Base-by-base conservation (phyloP, 176 grass and related monocot genomes). In the Carex cristatella region DNA sequence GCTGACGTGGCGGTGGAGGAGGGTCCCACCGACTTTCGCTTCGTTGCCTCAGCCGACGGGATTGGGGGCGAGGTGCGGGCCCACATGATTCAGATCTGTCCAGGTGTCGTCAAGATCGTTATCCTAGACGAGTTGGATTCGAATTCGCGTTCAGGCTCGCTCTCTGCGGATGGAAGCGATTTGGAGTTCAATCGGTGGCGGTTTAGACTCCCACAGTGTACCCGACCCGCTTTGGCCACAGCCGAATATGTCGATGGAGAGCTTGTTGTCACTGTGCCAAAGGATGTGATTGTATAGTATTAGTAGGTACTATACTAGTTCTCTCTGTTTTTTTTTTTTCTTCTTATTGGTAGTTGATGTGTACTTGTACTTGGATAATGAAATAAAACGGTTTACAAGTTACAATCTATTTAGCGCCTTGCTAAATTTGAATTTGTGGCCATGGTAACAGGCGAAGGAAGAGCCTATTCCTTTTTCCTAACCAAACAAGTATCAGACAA, bases 141-240 rank as follows among this genome's bases (percentile, higher is more conserved):
- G 18, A 18, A 13, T 59, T 69, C 16, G 13, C 89, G 23, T 55
- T 11, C 1, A 10, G 69, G 13, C 42, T 68, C 12, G 42, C 53
- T 9, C 19, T 74, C 33, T 19, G 90, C 75, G 4, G 89, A 61
- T 37, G 79, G 84, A 7, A 40, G 65, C 60, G 90, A 89, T 38
- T 86, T 95, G 85, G 96, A 99, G 71, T 90, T 95, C 83, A 88
- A 99, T 49, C 88, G 91, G 44, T 99, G 93, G 96, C 90, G 93
- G 5, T 99, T 92, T 83, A 90, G 93, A 70, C 87, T 99, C 51
- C 96, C 93, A 38, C 88, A 90, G 44, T 92, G 90, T 86, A 99
- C 96, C 23, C 91, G 87, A 56, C 93, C 96, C 33, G 71, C 93
- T 57, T 80, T 95, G 85, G 93, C 96, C 80, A 95, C 93, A 32